Evolutionary conservation across 371 early-diverging fungal genomes (phyloP).

Genomic region (Blastocladiella emersonii): DNA sequence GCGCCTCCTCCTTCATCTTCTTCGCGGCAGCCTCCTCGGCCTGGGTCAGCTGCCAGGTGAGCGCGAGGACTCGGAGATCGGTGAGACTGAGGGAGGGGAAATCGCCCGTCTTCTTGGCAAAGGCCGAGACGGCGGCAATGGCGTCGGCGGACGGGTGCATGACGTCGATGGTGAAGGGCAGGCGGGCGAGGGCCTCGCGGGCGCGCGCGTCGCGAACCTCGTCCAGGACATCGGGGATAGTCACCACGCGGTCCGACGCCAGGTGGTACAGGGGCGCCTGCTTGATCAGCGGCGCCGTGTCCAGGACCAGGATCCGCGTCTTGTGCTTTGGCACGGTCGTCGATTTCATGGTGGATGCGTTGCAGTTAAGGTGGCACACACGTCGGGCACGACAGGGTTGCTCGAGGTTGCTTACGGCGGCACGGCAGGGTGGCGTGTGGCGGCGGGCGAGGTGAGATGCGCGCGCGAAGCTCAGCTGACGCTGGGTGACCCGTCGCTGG

Average conservation of each 20-base stretch:
- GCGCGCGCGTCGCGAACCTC: constrained; percentile 73
- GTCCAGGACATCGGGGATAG: constrained; percentile 71
- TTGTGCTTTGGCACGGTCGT: not conserved
- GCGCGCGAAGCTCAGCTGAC: too few species aligned
- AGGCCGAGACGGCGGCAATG: constrained; percentile 43
- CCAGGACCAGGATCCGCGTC: constrained; percentile 36
- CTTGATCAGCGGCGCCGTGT: constrained; percentile 52
- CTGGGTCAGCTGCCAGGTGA: constrained; percentile 76
- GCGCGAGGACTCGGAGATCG: constrained; percentile 79
- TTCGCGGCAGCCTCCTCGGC: constrained; percentile 50
- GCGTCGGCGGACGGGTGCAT: constrained; percentile 61
- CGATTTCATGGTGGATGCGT: too few species aligned
- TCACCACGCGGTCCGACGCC: constrained; percentile 61
- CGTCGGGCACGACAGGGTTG: too few species aligned
- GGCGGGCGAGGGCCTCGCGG: constrained; percentile 42
- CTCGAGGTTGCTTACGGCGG: too few species aligned
- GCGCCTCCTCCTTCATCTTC: constrained; percentile 16
- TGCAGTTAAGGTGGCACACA: too few species aligned
- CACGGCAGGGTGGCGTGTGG: too few species aligned
- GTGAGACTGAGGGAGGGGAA: constrained; percentile 61
- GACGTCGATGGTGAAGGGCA: constrained; percentile 50
- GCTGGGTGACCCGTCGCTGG: too few species aligned
- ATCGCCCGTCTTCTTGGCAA: constrained; percentile 88
- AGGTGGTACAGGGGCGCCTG: constrained; percentile 25
- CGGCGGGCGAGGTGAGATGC: too few species aligned